Percentiles rank a stretch among this genome's conserved stretches.
phyloP scores from a whole-genome alignment of 2,329 filamentous ascomycete genomes.

The Fusarium sp. region DNA sequence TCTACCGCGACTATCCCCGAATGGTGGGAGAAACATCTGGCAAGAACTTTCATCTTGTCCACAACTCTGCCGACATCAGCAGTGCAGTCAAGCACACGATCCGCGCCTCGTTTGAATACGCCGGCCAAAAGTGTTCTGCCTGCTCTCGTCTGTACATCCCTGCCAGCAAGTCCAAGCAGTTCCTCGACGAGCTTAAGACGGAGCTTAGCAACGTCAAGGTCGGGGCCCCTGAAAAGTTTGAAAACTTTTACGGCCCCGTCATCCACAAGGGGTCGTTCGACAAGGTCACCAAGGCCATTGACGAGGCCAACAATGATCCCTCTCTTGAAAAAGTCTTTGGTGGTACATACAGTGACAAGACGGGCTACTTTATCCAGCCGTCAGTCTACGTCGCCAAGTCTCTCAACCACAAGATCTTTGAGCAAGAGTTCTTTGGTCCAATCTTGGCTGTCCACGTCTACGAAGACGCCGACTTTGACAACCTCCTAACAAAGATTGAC shows the following conservation, averaged over 20 bases:
- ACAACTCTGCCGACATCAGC: conserved; percentile 78
- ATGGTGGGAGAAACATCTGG: conserved; percentile 91
- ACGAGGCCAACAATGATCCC: conserved; percentile 77
- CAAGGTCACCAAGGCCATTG: conserved; percentile 80
- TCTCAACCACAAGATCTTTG: conserved; percentile 78
- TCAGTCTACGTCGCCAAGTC: conserved; percentile 82
- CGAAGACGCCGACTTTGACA: conserved; percentile 69
- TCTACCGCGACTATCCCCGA: conserved; percentile 85
- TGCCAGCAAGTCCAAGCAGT: conserved; percentile 77
- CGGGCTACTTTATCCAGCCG: conserved; percentile 85
- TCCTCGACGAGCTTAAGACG: conserved; percentile 75
- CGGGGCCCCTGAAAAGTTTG: conserved; percentile 74
- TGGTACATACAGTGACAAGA: conserved; percentile 79
- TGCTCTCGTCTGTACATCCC: conserved; percentile 80
- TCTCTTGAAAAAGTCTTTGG: conserved; percentile 79
- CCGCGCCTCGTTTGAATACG: conserved; percentile 87
- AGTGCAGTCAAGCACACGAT: conserved; percentile 85
- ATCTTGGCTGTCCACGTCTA: conserved; percentile 80
- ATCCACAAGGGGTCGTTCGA: conserved; percentile 85
- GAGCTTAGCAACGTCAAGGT: conserved; percentile 75
- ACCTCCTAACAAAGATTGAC: conserved; percentile 64
- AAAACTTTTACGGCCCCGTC: conserved; percentile 86
- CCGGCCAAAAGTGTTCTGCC: conserved; percentile 91
- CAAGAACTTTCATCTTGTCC: conserved; percentile 91
- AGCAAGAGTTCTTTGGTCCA: conserved; percentile 85